Conservation (phyloP, 441 rosid genomes). For the Euphorbia schlechtendalii region DNA sequence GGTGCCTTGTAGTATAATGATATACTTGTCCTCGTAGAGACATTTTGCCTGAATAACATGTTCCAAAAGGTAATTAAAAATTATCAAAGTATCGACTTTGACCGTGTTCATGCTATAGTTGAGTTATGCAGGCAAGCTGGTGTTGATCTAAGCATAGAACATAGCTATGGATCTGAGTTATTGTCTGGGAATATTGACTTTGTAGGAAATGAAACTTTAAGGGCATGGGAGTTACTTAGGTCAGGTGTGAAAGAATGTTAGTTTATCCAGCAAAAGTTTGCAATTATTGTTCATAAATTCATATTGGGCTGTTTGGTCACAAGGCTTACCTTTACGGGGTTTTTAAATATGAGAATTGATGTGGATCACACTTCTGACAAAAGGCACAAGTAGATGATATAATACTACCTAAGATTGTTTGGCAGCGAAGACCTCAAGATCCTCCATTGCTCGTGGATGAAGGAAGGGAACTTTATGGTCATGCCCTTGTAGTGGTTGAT, state of each 20-base stretch:
- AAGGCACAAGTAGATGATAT: conserved; percentile 66
- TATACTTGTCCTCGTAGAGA: conserved; percentile 56
- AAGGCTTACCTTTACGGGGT: conserved; percentile 73
- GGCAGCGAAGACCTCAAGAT: conserved; percentile 74
- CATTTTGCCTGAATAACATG: conserved; percentile 47
- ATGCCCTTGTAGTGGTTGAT: conserved; percentile 71
- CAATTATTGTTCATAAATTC: conserved; percentile 65
- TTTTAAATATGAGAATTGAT: conserved; percentile 69
- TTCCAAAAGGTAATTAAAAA: conserved; percentile 61
- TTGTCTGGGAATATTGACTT: not conserved
- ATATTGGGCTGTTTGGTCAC: conserved; percentile 74
- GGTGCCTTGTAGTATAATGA: too few relatives aligned
- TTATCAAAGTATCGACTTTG: conserved; percentile 61
- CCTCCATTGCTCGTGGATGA: conserved; percentile 56
- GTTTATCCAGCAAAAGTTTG: conserved; percentile 76
- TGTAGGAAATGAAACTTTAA: not conserved
- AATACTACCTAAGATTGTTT: conserved; percentile 67
- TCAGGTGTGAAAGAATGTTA: conserved; percentile 48
- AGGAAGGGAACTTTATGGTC: conserved; percentile 67
- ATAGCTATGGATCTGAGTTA: conserved; percentile 24
- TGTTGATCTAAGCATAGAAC: too few relatives aligned
- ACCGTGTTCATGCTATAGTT: conserved; percentile 66
- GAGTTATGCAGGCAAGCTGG: conserved; percentile 84
- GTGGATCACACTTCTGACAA: conserved; percentile 70
- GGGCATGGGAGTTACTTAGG: conserved; percentile 14